These are phyloP conservation scores for Phytopythium boreale DNA, from an alignment of 352 stramenopile genomes.

Conservation along the genomic window DNA sequence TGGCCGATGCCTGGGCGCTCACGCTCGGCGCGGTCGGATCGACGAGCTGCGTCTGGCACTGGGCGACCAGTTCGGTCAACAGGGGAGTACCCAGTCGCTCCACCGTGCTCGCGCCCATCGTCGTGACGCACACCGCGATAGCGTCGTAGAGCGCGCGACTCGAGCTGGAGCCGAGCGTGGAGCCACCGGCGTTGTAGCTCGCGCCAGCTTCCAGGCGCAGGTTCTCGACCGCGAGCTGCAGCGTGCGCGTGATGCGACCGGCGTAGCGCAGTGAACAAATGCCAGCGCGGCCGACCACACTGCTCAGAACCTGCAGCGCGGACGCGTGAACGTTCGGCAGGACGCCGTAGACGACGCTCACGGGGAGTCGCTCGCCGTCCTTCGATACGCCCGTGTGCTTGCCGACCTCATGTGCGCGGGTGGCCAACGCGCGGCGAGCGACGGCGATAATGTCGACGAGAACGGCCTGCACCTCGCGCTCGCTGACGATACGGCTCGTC, in stretches of 20 bases:
- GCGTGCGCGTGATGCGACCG: slow-evolving; percentile 58
- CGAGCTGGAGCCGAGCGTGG: slow-evolving; percentile 5
- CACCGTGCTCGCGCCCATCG: slow-evolving; percentile 64
- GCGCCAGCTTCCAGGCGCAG: slow-evolving; percentile 13
- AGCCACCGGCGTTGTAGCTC: slow-evolving; percentile 21
- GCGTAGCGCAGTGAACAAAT: slow-evolving; percentile 66
- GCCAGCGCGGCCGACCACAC: slow-evolving; percentile 39
- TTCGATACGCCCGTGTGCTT: slow-evolving; percentile 82
- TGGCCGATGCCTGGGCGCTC: slow-evolving; percentile 12
- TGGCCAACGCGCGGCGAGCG: slow-evolving; percentile 50
- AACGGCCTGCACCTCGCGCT: slow-evolving; percentile 74
- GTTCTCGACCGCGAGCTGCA: slow-evolving; percentile 58
- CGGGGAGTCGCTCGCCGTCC: slow-evolving; percentile 65
- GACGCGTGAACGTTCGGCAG: slow-evolving; percentile 57
- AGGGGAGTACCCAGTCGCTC: slow-evolving; percentile 69
- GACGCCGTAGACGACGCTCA: slow-evolving; percentile 70
- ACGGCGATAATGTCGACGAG: slow-evolving; percentile 51
- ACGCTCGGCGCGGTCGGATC: slow-evolving; percentile 3
- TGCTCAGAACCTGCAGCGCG: slow-evolving; percentile 36
- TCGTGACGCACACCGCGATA: slow-evolving; percentile 46
- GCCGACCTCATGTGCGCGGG: slow-evolving; percentile 69
- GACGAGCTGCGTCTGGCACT: slow-evolving; percentile 46
- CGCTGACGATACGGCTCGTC: slow-evolving; percentile 51
- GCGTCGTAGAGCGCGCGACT: slow-evolving; percentile 43
- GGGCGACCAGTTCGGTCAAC: slow-evolving; percentile 52